Evolutionary conservation across 805 yeast genomes (phyloP).

Genomic region (Kodamaea lidongshanica): DNA sequence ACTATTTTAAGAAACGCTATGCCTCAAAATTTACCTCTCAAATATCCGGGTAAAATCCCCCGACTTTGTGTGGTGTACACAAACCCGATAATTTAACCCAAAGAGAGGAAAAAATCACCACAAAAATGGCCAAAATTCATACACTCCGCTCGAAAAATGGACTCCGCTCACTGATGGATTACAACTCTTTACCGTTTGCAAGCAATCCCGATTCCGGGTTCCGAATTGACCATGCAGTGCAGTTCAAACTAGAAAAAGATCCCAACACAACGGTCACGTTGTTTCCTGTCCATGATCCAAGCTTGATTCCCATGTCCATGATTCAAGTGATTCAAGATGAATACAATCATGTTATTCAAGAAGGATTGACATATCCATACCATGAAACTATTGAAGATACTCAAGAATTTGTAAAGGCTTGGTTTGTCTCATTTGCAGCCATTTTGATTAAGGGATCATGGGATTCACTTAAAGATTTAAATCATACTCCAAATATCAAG

Average conservation of each 20-base stretch:
- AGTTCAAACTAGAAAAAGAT: slow-evolving; percentile 38
- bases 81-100: no score
- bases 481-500: slow-evolving; percentile 37
- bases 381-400: slow-evolving; percentile 28
- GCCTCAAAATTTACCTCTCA: no score
- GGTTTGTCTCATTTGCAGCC: slow-evolving; percentile 64
- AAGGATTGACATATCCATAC: slow-evolving; percentile 74
- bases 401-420: slow-evolving; percentile 54
- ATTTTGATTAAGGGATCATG: slow-evolving; percentile 45
- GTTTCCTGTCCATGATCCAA: slow-evolving; percentile 47
- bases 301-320: slow-evolving; percentile 47
- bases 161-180: no score
- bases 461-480: slow-evolving; percentile 9
- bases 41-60: no score
- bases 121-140: no score
- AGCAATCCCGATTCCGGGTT: slow-evolving; percentile 33
- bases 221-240: slow-evolving; percentile 24
- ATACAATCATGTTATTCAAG: slow-evolving; percentile 61
- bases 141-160: no score
- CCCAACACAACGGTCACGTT: slow-evolving; percentile 46
- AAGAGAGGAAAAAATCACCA: no score
- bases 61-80: no score
- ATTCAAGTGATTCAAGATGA: slow-evolving; percentile 41
- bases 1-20: no score
- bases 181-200: no score